These are phyloP conservation scores for Penicillium samsonianum DNA, from an alignment of 495 filamentous ascomycete genomes.

Conservation along the genomic window DNA sequence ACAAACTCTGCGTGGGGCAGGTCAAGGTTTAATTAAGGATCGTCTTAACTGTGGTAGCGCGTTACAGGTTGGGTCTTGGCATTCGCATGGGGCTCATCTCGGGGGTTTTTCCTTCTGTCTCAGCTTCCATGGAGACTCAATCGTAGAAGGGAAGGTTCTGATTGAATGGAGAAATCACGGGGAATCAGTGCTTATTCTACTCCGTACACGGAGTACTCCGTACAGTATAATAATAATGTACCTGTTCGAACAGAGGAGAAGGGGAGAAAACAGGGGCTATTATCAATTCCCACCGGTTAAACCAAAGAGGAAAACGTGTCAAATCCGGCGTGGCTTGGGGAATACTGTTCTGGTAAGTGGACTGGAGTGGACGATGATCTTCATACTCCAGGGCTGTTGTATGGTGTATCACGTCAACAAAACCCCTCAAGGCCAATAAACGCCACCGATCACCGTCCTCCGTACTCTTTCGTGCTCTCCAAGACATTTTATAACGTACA, in stretches of 20 bases:
- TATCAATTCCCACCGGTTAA: neutral
- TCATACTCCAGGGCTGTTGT: constrained; percentile 6
- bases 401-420: constrained; percentile 14
- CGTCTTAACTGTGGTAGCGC: constrained; percentile 38
- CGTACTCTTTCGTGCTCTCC: neutral
- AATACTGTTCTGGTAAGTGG: constrained; percentile 3
- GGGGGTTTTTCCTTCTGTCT: constrained; percentile 28
- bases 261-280: constrained; percentile 13
- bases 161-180: constrained; percentile 4
- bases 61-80: constrained; percentile 39
- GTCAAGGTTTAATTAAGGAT: constrained; percentile 52
- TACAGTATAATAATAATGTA: neutral
- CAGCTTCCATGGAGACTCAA: constrained; percentile 1
- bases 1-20: constrained; percentile 34
- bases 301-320: constrained; percentile 16
- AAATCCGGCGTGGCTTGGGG: constrained; percentile 13
- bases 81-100: constrained; percentile 25
- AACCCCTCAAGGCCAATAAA: constrained; percentile 11
- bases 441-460: constrained; percentile 12
- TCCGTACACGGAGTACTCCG: neutral
- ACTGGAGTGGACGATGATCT: constrained; percentile 13
- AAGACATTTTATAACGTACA: neutral
- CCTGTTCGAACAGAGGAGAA: neutral
- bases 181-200: constrained; percentile 1
- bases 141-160: neutral